Percentiles rank a stretch among this genome's conserved stretches.
Conservation (phyloP, 1,284 basidiomycete species). For the Meira nashicola region DNA sequence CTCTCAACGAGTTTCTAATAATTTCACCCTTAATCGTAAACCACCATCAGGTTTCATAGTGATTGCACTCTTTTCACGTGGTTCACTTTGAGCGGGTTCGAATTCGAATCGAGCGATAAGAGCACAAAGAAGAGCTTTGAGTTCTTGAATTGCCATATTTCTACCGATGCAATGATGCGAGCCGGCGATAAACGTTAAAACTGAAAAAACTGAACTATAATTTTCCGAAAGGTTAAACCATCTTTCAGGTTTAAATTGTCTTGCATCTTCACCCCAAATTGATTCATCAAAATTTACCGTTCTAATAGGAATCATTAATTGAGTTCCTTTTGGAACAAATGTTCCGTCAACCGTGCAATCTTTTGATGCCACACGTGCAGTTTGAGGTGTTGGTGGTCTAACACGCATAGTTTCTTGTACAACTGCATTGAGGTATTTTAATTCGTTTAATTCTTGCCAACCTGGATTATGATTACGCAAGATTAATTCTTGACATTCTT, state of each 20-base stretch:
- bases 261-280: constrained; percentile 34
- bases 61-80: constrained; percentile 32
- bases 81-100: constrained; percentile 20
- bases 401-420: constrained; percentile 50
- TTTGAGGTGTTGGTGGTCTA: constrained; percentile 34
- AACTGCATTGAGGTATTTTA: constrained; percentile 73
- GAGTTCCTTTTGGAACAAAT: constrained; percentile 31
- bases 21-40: constrained; percentile 20
- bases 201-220: constrained; percentile 30
- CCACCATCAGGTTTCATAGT: constrained; percentile 40
- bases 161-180: constrained; percentile 39
- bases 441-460: constrained; percentile 60
- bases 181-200: constrained; percentile 41
- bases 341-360: constrained; percentile 28
- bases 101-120: constrained; percentile 37
- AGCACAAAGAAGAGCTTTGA: constrained; percentile 33
- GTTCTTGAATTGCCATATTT: constrained; percentile 29
- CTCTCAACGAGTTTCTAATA: not conserved
- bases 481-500: constrained; percentile 56
- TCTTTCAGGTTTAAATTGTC: constrained; percentile 36
- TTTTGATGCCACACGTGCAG: constrained; percentile 24
- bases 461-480: constrained; percentile 25
- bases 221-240: constrained; percentile 37
- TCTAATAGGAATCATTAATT: constrained; percentile 29
- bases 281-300: constrained; percentile 31